Conservation (phyloP, 2,329 filamentous ascomycete genomes). For the Trichoderma atroviride region DNA sequence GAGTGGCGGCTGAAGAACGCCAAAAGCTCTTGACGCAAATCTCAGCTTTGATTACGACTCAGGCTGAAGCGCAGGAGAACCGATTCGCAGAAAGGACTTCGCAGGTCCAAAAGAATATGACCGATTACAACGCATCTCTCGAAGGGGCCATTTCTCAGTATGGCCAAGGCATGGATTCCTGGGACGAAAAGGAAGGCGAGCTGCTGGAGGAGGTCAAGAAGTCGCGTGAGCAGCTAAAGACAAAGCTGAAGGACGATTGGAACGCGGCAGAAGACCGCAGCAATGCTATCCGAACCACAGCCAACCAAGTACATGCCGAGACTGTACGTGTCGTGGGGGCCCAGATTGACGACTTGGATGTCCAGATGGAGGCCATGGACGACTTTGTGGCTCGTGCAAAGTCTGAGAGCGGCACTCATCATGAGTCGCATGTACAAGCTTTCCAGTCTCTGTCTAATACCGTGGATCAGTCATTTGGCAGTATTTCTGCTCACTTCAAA, state of each 20-base stretch:
- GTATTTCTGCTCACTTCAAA: constrained; percentile 70
- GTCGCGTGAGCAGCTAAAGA: constrained; percentile 78
- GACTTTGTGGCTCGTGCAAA: constrained; percentile 85
- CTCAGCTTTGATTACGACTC: constrained; percentile 71
- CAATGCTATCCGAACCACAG: constrained; percentile 78
- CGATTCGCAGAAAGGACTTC: constrained; percentile 68
- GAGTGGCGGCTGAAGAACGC: constrained; percentile 72
- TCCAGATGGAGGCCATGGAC: constrained; percentile 87
- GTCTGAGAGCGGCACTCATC: constrained; percentile 77
- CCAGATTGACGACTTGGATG: constrained; percentile 82
- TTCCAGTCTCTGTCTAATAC: constrained; percentile 67
- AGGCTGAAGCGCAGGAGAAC: constrained; percentile 71
- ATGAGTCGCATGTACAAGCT: constrained; percentile 68
- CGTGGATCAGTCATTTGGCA: constrained; percentile 72
- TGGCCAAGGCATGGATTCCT: constrained; percentile 70
- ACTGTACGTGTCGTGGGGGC: constrained; percentile 87
- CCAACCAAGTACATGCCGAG: constrained; percentile 85
- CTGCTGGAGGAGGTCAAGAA: constrained; percentile 71
- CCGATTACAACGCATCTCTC: constrained; percentile 63
- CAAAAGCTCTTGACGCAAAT: constrained; percentile 76
- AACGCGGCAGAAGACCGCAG: constrained; percentile 77
- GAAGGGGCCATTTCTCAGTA: constrained; percentile 68
- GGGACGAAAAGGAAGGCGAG: constrained; percentile 69
- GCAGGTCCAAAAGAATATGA: constrained; percentile 65
- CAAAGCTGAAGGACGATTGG: constrained; percentile 85